Base-by-base conservation (phyloP, 176 grass and related monocot species). In the Hordeum vulgare region DNA sequence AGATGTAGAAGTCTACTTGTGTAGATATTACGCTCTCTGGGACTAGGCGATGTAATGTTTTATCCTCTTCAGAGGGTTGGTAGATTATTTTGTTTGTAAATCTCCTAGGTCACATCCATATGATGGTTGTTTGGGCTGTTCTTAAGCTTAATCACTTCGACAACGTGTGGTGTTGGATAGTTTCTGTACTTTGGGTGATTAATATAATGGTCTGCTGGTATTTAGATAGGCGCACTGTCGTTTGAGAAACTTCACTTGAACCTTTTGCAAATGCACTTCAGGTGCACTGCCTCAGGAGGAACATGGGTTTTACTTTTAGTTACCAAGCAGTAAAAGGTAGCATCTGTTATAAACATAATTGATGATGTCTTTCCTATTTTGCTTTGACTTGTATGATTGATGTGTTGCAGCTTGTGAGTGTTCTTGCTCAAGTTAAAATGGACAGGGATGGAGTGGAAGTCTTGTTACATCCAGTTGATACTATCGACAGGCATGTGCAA, bases 361-460 rank as follows among this genome's bases (percentile, higher is more conserved):
- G 63, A 31, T 80, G 17, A 24, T 61, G 33, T n/a, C 21, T 75
- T 68, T 45, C 26, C 21, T 85, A 67, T 69, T 75, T 75, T 68
- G 4, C 42, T 25, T 10, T 26, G 84, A 49, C 31, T 33, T 75
- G 27, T 40, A 69, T 81, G 57, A 33, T 33, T 88, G 47, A 18
- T 84, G 33, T 28, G 57, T 88, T 93, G 78, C 87, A 97, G 95
- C 59, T 94, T 81, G 76, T 93, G 69, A 89, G 86, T 44, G 90
- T 97, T 86, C 78, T 97, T 71, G 92, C 95, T 77, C 88, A 97
- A 82, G 86, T 91, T 53, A 91, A 94, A 84, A 69, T 90, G 76
- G 90, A 97, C 39, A 94, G 90, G 85, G 90, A 97, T 89, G 86
- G 53, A 44, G 79, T 93, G 21, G 90, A 94, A 84, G 49, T 44